Base-by-base conservation (phyloP, 768 basidiomycete genomes). In the Scleroderma citrinum region DNA sequence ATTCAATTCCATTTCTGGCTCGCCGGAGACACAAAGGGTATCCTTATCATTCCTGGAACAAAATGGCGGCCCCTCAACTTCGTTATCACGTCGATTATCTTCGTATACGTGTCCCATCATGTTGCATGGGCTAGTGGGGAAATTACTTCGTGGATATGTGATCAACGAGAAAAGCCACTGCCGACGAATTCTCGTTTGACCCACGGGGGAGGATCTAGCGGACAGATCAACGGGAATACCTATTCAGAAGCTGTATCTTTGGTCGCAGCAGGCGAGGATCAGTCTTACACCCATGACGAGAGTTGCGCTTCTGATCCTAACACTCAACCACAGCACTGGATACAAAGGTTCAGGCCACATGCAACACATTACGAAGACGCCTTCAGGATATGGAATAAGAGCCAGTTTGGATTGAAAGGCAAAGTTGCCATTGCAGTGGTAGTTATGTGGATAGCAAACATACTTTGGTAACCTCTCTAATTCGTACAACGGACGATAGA, bases 1-100 rank as follows among this genome's bases (percentile, higher is more conserved):
- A 78, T 94, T 50, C 92, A 95, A 61, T 94, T 83, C 64, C 91
- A 90, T 58, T 69, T 89, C 38, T 92, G 88, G 88, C 73, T 92
- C 30, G 91, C 87, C 0, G 87, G 76, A 3, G 89, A 92, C 58
- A 89, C 85, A 29, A 87, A 87, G 63, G 86, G 87, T 16, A 74
- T 94, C 50, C 74, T 95, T 20, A 76, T 93, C 44, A 70, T 94
- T 38, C 90, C 90, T 0, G 85, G 87, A 13, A 81, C 80, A 1
- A 66, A 63, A 38, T 86, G 83, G 77, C 77, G 92, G 23, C 75
- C 81, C n/a, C 40, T 87, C 57, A 96, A 94, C 66, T 79, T 92
- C 52, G 61, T 88, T 24, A 56, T 93, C 40, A 85, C 89, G 14
- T 82, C 83, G 14, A 67, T 81, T 29, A 75, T 88, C 61, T 96